Conservation (phyloP, 2,329 filamentous ascomycete species). For the Podosphaera fusca region DNA sequence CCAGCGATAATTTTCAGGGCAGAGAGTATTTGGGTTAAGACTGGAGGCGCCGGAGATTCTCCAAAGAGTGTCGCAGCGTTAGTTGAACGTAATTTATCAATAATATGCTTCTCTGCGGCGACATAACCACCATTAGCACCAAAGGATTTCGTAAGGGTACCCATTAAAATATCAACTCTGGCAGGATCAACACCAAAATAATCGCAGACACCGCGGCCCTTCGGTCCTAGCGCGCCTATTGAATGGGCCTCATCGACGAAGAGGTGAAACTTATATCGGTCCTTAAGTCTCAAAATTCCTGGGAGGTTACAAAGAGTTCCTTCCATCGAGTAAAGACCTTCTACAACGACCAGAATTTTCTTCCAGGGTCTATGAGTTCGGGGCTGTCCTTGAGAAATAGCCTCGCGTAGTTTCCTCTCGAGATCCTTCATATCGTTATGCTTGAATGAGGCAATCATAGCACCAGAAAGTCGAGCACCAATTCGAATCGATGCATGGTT, state of each 20-base stretch:
- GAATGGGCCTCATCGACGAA: slow-evolving; percentile 96
- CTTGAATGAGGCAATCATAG: slow-evolving; percentile 89
- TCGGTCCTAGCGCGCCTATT: slow-evolving; percentile 72
- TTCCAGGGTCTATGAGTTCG: slow-evolving; percentile 98
- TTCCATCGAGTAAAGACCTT: slow-evolving; percentile 98
- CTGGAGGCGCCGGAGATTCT: slow-evolving; percentile 68
- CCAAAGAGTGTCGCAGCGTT: slow-evolving; percentile 75
- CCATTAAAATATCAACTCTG: slow-evolving; percentile 91
- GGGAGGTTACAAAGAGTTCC: slow-evolving; percentile 97
- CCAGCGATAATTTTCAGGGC: slow-evolving; percentile 76
- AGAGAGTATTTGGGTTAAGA: slow-evolving; percentile 74
- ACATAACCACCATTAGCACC: slow-evolving; percentile 95
- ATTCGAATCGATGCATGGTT: slow-evolving; percentile 97
- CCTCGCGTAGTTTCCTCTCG: slow-evolving; percentile 68
- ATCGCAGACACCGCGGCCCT: slow-evolving; percentile 82
- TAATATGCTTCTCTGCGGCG: slow-evolving; percentile 68
- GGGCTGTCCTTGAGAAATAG: slow-evolving; percentile 88
- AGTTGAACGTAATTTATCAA: slow-evolving; percentile 69
- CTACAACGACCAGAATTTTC: slow-evolving; percentile 91
- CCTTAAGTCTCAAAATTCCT: slow-evolving; percentile 64
- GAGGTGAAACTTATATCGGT: slow-evolving; percentile 89
- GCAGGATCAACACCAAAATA: slow-evolving; percentile 80
- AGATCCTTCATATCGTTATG: slow-evolving; percentile 89
- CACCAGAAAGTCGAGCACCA: slow-evolving; percentile 77
- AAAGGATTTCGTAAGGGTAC: slow-evolving; percentile 93